These are phyloP conservation scores for Przewalskia tangutica DNA, from an alignment of 257 asterid species.

Conservation along the genomic window DNA sequence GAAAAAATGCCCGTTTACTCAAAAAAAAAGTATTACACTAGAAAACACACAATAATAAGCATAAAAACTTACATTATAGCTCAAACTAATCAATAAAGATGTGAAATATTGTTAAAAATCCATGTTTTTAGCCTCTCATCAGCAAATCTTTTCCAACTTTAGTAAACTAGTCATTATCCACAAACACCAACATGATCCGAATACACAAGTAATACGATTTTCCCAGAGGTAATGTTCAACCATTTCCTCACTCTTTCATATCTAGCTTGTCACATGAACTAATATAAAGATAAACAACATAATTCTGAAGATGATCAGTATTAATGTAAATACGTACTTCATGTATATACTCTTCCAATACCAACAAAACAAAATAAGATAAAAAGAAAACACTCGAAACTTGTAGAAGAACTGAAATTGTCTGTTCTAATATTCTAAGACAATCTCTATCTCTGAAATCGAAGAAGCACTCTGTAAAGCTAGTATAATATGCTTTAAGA, in stretches of 20 bases:
- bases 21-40: too few species aligned
- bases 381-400: neutral
- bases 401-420: neutral
- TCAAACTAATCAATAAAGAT: too few species aligned
- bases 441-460: neutral
- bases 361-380: neutral
- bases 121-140: too few species aligned
- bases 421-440: neutral
- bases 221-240: neutral
- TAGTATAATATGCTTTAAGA: neutral
- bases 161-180: neutral
- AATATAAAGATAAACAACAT: neutral
- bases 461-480: neutral
- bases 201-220: neutral
- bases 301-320: neutral
- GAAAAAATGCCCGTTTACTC: too few species aligned
- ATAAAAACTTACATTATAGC: too few species aligned
- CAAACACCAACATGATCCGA: neutral
- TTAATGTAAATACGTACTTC: neutral
- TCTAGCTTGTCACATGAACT: neutral
- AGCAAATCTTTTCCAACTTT: neutral
- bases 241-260: neutral
- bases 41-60: too few species aligned
- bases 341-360: neutral
- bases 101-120: too few species aligned